Conservation (phyloP, 768 basidiomycete genomes). For the Stropharia rugosoannulata region DNA sequence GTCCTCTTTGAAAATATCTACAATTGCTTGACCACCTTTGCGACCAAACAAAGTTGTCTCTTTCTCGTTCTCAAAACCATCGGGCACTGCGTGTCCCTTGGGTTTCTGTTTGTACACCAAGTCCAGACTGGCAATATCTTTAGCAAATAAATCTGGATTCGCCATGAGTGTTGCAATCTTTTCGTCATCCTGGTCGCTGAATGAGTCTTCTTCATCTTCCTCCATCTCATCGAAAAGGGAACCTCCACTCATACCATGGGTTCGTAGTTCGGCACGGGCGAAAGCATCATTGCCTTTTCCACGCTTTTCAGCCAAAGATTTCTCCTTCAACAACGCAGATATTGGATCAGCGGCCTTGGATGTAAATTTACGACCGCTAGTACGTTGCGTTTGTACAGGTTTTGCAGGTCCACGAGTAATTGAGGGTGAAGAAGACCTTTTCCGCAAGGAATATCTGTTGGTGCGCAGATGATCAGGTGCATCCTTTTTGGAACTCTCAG, state of each 20-base stretch:
- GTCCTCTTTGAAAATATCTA: conserved; percentile 43
- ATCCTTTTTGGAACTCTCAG: neutral
- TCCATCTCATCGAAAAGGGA: conserved; percentile 20
- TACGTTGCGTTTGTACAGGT: neutral
- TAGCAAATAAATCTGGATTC: conserved; percentile 1
- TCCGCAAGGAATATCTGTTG: conserved; percentile 15
- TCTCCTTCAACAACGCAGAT: conserved; percentile 54
- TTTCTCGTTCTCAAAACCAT: conserved; percentile 25
- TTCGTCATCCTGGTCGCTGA: conserved; percentile 6
- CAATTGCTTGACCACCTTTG: conserved; percentile 40
- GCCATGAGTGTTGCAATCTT: conserved; percentile 5
- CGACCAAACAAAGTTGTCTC: conserved; percentile 37
- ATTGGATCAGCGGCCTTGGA: conserved; percentile 42
- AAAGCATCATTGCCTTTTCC: conserved; percentile 42
- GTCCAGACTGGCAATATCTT: neutral
- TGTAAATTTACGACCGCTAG: neutral
- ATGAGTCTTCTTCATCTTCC: conserved; percentile 11
- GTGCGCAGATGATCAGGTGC: neutral
- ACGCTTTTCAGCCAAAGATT: conserved; percentile 34
- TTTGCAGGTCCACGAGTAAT: neutral
- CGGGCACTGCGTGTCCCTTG: neutral
- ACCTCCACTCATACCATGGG: conserved; percentile 12
- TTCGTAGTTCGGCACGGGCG: conserved; percentile 42
- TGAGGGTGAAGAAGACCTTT: conserved; percentile 11
- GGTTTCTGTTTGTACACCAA: neutral